These are phyloP conservation scores for Neocallimastix lanati DNA, from an alignment of 192 early-diverging fungal species.

Conservation along the genomic window DNA sequence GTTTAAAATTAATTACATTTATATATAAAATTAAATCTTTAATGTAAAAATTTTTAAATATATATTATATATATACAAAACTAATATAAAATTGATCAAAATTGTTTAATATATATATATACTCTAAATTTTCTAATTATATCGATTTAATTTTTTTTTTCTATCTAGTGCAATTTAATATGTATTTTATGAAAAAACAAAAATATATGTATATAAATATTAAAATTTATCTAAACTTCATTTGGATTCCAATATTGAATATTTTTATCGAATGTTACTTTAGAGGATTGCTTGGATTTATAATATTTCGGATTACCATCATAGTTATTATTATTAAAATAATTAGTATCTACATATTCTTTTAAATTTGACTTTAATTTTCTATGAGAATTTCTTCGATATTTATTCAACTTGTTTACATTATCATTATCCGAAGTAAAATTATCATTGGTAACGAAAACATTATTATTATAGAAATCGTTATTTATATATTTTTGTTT, in stretches of 20 bases:
- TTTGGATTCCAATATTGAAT: background rate
- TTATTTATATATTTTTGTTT: background rate
- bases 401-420: background rate
- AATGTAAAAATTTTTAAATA: too few relatives aligned
- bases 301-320: background rate
- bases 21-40: too few relatives aligned
- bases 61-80: too few relatives aligned
- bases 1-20: too few relatives aligned
- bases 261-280: background rate
- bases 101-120: too few relatives aligned
- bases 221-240: background rate
- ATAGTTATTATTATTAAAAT: background rate
- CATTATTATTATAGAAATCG: background rate
- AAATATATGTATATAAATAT: background rate
- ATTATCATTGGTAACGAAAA: background rate
- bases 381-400: background rate
- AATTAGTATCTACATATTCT: background rate
- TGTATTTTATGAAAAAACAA: background rate
- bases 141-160: too few relatives aligned
- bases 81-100: too few relatives aligned
- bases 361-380: background rate
- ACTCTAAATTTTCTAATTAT: too few relatives aligned
- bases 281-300: background rate
- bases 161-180: background rate
- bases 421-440: background rate